Conservation (phyloP, 1,284 basidiomycete species). For the Ceratobasidium sp. region DNA sequence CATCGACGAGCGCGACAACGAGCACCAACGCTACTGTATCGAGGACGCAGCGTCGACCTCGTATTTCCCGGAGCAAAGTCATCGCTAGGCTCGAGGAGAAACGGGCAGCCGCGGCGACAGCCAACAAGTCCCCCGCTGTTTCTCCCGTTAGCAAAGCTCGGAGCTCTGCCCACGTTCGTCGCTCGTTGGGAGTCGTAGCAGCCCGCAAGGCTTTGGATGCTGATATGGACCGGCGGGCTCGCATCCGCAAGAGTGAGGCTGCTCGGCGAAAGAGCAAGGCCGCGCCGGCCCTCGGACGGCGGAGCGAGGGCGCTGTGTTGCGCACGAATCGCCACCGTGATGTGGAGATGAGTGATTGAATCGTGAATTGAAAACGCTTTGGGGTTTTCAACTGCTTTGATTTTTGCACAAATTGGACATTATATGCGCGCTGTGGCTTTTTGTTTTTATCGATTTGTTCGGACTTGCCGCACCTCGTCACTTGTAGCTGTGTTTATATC, state of each 20-base stretch:
- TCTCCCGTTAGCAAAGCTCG: constrained; percentile 40
- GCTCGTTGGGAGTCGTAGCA: constrained; percentile 29
- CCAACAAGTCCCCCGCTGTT: constrained; percentile 10
- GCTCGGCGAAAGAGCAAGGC: constrained; percentile 34
- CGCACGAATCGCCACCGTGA: background rate
- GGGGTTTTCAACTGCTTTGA: background rate
- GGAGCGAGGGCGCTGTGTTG: constrained; percentile 41
- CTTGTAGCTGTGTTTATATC: constrained; percentile 38
- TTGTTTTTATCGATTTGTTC: background rate
- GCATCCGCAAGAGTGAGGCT: constrained; percentile 42
- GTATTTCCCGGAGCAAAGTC: constrained; percentile 81
- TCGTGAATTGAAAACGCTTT: background rate
- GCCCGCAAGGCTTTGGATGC: constrained; percentile 33
- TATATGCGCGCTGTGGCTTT: constrained; percentile 30
- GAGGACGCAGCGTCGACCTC: constrained; percentile 69
- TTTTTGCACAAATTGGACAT: constrained; percentile 4
- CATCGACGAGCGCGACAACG: background rate
- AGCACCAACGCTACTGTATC: background rate
- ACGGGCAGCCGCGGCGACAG: constrained; percentile 62
- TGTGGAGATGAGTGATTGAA: constrained; percentile 30
- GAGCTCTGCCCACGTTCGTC: constrained; percentile 34
- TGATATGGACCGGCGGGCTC: constrained; percentile 32
- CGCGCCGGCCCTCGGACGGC: background rate
- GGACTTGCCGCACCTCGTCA: constrained; percentile 7
- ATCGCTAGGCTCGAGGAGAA: constrained; percentile 81